phyloP scores from a whole-genome alignment of 176 grass and related monocot species.

The Canna indica region DNA sequence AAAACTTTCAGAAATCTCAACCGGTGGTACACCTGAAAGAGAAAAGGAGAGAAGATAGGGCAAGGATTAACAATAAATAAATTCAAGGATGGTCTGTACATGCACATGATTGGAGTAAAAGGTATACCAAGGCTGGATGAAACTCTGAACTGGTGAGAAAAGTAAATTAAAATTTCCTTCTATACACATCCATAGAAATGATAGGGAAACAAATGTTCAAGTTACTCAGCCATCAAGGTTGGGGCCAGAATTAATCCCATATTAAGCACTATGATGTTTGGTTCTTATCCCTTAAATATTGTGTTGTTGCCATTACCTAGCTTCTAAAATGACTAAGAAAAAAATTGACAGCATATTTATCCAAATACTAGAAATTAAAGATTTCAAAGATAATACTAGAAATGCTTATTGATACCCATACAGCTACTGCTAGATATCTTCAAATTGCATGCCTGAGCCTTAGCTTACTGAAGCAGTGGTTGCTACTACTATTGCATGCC shows the following conservation, averaged over 20 bases:
- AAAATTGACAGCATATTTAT: not conserved
- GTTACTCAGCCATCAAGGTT: not conserved
- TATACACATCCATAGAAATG: not conserved
- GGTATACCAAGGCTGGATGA: not conserved
- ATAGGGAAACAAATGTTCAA: not conserved
- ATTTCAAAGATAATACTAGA: not conserved
- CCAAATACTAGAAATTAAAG: not conserved
- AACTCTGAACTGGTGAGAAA: not conserved
- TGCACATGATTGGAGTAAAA: not conserved
- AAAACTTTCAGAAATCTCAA: constrained; percentile 38
- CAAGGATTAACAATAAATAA: not conserved
- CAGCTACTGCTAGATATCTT: not conserved
- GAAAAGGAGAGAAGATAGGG: not conserved
- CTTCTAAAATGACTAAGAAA: not conserved
- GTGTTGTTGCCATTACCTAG: not conserved
- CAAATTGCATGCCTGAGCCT: not conserved
- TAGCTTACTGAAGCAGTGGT: not conserved
- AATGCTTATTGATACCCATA: not conserved
- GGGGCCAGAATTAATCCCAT: not conserved
- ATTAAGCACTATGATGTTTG: not conserved
- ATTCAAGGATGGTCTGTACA: not conserved
- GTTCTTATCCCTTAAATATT: not conserved
- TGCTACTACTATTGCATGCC: not conserved
- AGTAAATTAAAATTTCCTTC: not conserved
- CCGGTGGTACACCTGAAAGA: constrained; percentile 21